Percentiles rank a stretch among this genome's conserved stretches.
Conservation (phyloP, 1,139 yeast genomes). For the Hansenula lynferdii region DNA sequence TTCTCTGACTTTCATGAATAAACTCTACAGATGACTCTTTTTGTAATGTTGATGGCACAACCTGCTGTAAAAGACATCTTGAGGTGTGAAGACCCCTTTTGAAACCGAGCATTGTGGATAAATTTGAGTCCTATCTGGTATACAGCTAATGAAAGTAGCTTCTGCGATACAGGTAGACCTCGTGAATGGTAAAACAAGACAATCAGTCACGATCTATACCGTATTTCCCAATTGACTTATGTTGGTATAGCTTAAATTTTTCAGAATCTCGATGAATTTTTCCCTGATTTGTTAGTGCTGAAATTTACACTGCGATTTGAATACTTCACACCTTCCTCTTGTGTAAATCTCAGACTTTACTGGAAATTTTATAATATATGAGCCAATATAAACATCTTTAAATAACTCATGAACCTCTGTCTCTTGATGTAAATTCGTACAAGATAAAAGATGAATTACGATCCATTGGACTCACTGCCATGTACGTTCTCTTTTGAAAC, state of each 20-base stretch:
- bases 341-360: conserved; percentile 10
- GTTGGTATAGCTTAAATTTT: too few relatives aligned
- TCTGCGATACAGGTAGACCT: too few relatives aligned
- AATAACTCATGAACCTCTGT: too few relatives aligned
- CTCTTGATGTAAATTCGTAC: too few relatives aligned
- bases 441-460: conserved; percentile 13
- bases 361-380: too few relatives aligned
- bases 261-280: background rate
- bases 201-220: too few relatives aligned
- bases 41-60: conserved; percentile 1
- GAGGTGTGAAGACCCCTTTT: conserved; percentile 13
- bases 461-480: conserved; percentile 19
- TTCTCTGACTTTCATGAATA: conserved; percentile 11
- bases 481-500: conserved; percentile 9
- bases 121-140: background rate
- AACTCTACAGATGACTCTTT: background rate
- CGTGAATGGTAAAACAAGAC: too few relatives aligned
- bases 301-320: conserved; percentile 5
- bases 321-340: background rate
- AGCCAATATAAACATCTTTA: too few relatives aligned
- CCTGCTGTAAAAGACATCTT: conserved; percentile 6
- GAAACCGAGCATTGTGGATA: conserved; percentile 11
- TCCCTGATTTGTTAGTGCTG: conserved; percentile 13
- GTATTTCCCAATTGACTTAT: too few relatives aligned
- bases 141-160: background rate